phyloP scores from a whole-genome alignment of 1,284 basidiomycete genomes.

The Xerocomus nothofagi region DNA sequence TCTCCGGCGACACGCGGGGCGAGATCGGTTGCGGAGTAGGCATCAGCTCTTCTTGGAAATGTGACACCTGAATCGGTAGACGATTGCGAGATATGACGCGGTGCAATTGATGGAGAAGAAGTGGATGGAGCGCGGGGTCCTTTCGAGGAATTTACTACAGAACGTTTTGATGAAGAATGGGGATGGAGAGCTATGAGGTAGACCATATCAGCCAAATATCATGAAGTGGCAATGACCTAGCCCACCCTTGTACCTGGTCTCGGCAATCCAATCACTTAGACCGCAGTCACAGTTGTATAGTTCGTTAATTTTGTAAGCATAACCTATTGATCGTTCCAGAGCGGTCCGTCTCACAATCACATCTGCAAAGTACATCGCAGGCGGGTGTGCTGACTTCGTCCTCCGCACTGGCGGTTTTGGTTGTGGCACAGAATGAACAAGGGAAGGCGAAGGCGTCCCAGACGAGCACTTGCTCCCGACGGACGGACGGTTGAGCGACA shows the following conservation, averaged over 20 bases:
- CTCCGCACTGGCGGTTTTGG: slow-evolving; percentile 35
- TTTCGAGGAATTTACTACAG: slow-evolving; percentile 22
- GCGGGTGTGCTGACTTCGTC: slow-evolving; percentile 56
- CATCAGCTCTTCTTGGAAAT: slow-evolving; percentile 75
- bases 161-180: slow-evolving; percentile 30
- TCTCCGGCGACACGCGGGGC: slow-evolving; percentile 45
- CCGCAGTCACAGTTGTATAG: slow-evolving; percentile 78
- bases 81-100: slow-evolving; percentile 63
- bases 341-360: slow-evolving; percentile 60
- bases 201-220: slow-evolving; percentile 11
- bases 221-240: not conserved
- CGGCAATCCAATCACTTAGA: slow-evolving; percentile 71
- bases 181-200: slow-evolving; percentile 26
- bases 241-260: slow-evolving; percentile 56
- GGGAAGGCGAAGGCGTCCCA: slow-evolving; percentile 43
- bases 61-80: slow-evolving; percentile 74
- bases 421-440: slow-evolving; percentile 14
- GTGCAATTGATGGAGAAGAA: slow-evolving; percentile 43
- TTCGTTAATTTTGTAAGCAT: slow-evolving; percentile 85
- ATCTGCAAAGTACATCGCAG: slow-evolving; percentile 75
- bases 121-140: slow-evolving; percentile 33
- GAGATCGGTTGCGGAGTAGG: slow-evolving; percentile 73
- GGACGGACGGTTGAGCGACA: slow-evolving; percentile 33
- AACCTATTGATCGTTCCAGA: slow-evolving; percentile 73
- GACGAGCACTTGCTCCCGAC: slow-evolving; percentile 35